phyloP scores from a whole-genome alignment of 108 stramenopile genomes.

The Fistulifera pelliculosa region DNA sequence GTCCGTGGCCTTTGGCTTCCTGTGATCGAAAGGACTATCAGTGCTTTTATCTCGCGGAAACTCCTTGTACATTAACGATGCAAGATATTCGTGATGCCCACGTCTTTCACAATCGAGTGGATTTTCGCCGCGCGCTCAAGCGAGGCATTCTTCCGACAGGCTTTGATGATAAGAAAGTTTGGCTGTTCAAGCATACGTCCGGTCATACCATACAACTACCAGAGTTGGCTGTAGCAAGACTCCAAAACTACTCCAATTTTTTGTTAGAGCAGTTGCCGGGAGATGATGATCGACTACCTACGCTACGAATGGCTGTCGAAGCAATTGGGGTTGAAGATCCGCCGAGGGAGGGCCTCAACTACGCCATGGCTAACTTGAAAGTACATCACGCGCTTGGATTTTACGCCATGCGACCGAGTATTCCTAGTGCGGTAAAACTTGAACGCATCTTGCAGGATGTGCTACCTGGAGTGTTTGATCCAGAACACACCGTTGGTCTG shows the following conservation, averaged over 20 bases:
- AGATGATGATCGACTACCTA: background rate
- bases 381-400: slow-evolving; percentile 25
- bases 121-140: background rate
- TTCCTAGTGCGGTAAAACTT: slow-evolving; percentile 5
- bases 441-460: slow-evolving; percentile 10
- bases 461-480: slow-evolving; percentile 11
- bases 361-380: background rate
- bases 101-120: slow-evolving; percentile 3
- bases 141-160: background rate
- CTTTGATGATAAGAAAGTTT: background rate
- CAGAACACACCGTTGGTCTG: slow-evolving; percentile 14
- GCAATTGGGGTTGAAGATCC: background rate
- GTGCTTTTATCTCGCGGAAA: slow-evolving; percentile 15
- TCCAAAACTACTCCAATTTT: slow-evolving; percentile 2
- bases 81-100: slow-evolving; percentile 10
- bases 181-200: background rate
- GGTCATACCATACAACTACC: background rate
- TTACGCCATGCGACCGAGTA: slow-evolving; percentile 30
- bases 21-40: slow-evolving; percentile 16
- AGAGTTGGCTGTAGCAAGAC: background rate
- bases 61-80: slow-evolving; percentile 11
- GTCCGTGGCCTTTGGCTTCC: slow-evolving; percentile 14
- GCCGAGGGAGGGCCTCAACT: background rate
- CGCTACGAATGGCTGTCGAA: background rate
- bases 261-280: background rate